These are phyloP conservation scores for Thymus quinquecostatus DNA, from an alignment of 257 asterid genomes.

Conservation along the genomic window DNA sequence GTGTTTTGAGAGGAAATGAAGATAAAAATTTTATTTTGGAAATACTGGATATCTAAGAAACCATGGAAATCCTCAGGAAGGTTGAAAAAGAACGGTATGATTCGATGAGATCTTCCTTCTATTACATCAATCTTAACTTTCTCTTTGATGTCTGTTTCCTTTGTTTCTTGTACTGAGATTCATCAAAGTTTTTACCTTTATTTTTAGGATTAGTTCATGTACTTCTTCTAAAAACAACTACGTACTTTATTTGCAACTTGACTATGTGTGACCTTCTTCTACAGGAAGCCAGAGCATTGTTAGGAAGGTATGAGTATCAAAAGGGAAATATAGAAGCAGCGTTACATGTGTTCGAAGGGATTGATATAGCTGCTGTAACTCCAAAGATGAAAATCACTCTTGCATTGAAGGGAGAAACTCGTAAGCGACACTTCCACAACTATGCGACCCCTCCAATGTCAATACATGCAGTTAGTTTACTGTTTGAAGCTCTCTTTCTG, in stretches of 20 bases:
- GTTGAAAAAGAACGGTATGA: neutral
- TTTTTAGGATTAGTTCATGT: neutral
- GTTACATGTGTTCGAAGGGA: conserved; percentile 91
- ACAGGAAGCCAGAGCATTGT: conserved; percentile 96
- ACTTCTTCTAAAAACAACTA: neutral
- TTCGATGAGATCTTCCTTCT: neutral
- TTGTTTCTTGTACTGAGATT: neutral
- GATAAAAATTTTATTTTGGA: neutral
- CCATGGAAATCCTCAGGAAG: neutral
- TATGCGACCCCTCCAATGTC: conserved; percentile 73
- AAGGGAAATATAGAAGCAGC: conserved; percentile 92
- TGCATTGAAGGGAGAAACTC: conserved; percentile 56
- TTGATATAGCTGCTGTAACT: conserved; percentile 69
- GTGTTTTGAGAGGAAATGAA: neutral
- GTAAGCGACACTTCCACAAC: conserved; percentile 55
- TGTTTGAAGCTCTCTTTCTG: conserved; percentile 78
- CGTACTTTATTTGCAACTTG: conserved; percentile 18
- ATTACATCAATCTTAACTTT: neutral
- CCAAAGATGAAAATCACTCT: conserved; percentile 78
- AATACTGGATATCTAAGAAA: neutral
- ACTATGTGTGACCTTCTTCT: neutral
- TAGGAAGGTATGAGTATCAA: conserved; percentile 92
- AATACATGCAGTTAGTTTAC: conserved; percentile 79
- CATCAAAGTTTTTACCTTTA: conserved; percentile 26
- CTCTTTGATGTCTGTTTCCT: conserved; percentile 15